Percentiles rank a stretch among this genome's conserved stretches.
Evolutionary conservation across 768 basidiomycete species (phyloP).

Genomic region (Leccinum disarticulatum): DNA sequence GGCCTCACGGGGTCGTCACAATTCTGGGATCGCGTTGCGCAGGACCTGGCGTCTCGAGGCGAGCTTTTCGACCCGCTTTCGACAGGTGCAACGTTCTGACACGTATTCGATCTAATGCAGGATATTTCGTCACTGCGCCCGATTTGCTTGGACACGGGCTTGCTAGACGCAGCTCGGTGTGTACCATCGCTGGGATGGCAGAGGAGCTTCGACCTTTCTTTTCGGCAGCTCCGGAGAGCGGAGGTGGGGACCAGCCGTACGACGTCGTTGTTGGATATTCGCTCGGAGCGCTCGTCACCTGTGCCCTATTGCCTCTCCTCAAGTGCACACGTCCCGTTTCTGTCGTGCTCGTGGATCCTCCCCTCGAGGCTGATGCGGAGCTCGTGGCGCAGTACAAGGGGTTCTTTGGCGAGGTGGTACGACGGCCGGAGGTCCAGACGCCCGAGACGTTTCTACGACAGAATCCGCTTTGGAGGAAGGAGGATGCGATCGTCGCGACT

Average conservation of each 20-base stretch:
- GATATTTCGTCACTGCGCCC: conserved; percentile 26
- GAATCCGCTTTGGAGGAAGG: not conserved
- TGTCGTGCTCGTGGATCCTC: conserved; percentile 24
- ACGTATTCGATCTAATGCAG: conserved; percentile 6
- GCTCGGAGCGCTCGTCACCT: conserved; percentile 18
- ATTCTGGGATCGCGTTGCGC: conserved; percentile 16
- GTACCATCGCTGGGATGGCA: conserved; percentile 13
- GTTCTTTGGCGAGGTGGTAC: rapidly evolving
- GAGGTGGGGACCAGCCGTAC: not conserved
- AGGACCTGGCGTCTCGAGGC: conserved; percentile 19
- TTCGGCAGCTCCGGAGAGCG: not conserved
- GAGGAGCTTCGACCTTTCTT: conserved; percentile 14
- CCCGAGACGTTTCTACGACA: not conserved
- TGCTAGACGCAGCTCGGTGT: conserved; percentile 8
- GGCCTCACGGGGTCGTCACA: conserved; percentile 16
- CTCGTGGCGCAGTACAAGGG: not conserved
- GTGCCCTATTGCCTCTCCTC: conserved; percentile 17
- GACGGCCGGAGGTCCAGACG: not conserved
- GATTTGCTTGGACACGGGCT: conserved; percentile 23
- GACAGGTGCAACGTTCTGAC: not conserved
- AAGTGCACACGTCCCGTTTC: conserved; percentile 4
- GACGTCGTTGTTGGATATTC: conserved; percentile 23
- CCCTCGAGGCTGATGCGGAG: conserved; percentile 4
- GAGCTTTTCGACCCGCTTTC: not conserved
- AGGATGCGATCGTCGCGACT: conserved; percentile 1